phyloP scores from a whole-genome alignment of 1,284 basidiomycete genomes.

The Irpex sp. region DNA sequence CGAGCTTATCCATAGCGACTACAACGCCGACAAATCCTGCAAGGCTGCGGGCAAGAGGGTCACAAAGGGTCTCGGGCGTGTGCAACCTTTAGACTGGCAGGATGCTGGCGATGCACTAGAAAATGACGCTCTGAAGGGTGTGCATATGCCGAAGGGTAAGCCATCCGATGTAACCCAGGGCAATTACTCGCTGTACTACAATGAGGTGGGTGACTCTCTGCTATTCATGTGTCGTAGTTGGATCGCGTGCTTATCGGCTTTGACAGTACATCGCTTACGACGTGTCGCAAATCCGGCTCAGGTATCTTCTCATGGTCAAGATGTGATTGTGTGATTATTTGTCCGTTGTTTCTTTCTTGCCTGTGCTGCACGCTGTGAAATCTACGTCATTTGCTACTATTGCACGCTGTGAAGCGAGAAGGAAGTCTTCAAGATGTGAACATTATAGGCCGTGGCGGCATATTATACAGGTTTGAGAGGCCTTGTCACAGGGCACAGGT shows the following conservation, averaged over 20 bases:
- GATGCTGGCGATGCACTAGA: conserved; percentile 53
- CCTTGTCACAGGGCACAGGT: no score
- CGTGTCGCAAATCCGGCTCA: conserved; percentile 36
- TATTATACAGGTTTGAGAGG: no score
- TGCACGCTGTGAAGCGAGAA: no score
- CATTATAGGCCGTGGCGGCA: no score
- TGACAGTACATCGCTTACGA: conserved; percentile 37
- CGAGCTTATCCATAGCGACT: conserved; percentile 45
- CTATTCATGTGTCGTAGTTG: not conserved
- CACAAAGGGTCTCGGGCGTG: conserved; percentile 52
- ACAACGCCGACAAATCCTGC: conserved; percentile 47
- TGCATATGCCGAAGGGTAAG: conserved; percentile 55
- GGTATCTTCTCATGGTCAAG: conserved; percentile 41
- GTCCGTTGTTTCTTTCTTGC: no score
- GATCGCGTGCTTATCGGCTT: not conserved
- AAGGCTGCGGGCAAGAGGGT: conserved; percentile 38
- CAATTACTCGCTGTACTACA: conserved; percentile 42
- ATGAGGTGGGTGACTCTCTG: conserved; percentile 37
- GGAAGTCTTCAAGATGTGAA: no score
- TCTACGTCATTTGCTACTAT: no score
- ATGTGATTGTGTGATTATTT: conserved; percentile 18
- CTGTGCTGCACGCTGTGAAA: no score
- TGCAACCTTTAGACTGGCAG: conserved; percentile 54
- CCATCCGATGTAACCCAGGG: conserved; percentile 31
- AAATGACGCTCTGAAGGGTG: conserved; percentile 47